Evolutionary conservation across 805 yeast genomes (phyloP), one percentile per base, ranked within the genome.

Genomic region (Metschnikowia corniflorae): DNA sequence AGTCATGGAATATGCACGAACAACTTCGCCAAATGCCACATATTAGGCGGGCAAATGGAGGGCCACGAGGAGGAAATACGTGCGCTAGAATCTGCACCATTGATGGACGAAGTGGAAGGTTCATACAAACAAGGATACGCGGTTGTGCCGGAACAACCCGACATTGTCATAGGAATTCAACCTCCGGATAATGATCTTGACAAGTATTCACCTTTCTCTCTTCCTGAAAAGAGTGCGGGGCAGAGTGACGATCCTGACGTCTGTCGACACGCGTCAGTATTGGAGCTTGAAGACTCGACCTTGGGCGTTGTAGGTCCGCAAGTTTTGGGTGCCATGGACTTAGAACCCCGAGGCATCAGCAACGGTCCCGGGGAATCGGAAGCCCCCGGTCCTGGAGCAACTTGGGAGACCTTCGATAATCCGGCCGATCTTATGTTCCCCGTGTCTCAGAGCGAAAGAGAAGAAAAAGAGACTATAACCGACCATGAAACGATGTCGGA

Each of bases 81-180:
- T 26, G 20, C 29, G 29, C 17, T 26, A 26, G 29, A 26, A 26
- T 12, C 29, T 26, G 29, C 13, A 26, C 29, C 29, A 9, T 26
- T 26, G 18, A 13, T 16, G 19, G 29, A 26, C 9, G 29, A n/a
- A 14, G 29, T 26, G 9, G 29, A 26, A 26, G 29, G 15, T 5
- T 26, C 29, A 7, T 26, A 26, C 18, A 15, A 16, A 26, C 16
- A 6, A 6, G 29, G n/a, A 6, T 12, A n/a, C 18, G 15, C 18
- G 18, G 29, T 26, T 6, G 29, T 26, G 10, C 16, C 29, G 6
- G 29, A 26, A 26, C 29, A 26, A n/a, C 29, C 29, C 9, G 18
- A 16, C 8, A 6, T 26, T 6, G 16, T 26, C 15, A 15, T 16
- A 12, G 29, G 15, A 5, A 15, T 26, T 10, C 17, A 26, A 17